These are phyloP conservation scores for Decorospora gaudefroyi DNA, from an alignment of 2,329 filamentous ascomycete species.

Conservation along the genomic window DNA sequence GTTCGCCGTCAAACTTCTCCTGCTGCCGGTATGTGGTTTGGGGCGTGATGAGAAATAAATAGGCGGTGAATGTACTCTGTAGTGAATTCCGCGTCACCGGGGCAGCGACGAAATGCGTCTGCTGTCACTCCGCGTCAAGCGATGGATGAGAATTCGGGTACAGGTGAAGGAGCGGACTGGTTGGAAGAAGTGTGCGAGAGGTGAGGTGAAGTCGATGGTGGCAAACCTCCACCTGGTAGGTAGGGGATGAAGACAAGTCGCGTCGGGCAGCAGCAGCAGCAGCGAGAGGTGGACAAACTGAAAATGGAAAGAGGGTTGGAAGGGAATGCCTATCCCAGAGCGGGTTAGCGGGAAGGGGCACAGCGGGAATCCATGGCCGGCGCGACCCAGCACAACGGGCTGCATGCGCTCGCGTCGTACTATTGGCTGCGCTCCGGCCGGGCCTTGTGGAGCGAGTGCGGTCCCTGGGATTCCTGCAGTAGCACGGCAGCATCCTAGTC, in stretches of 20 bases:
- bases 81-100: constrained; percentile 32
- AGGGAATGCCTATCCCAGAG: constrained; percentile 17
- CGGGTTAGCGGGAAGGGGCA: constrained; percentile 21
- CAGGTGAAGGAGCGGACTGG: not conserved
- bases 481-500: constrained; percentile 8
- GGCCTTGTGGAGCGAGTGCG: constrained; percentile 3
- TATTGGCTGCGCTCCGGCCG: constrained; percentile 22
- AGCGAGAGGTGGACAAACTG: constrained; percentile 4
- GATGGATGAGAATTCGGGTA: not conserved
- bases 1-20: not conserved
- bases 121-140: not conserved
- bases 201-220: constrained; percentile 1
- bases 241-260: constrained; percentile 13
- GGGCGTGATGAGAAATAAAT: constrained; percentile 14
- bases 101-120: constrained; percentile 10
- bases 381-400: constrained; percentile 21
- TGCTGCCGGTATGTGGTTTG: constrained; percentile 2
- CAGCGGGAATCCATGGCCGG: constrained; percentile 15
- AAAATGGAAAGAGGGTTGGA: not conserved
- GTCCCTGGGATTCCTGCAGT: constrained; percentile 20
- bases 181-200: not conserved
- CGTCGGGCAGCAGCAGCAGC: constrained; percentile 27
- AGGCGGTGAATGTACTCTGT: constrained; percentile 29
- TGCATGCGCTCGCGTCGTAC: constrained; percentile 6
- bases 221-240: constrained; percentile 4